Conservation (phyloP, 345 rosid species). For the Eutrema heterophyllum region DNA sequence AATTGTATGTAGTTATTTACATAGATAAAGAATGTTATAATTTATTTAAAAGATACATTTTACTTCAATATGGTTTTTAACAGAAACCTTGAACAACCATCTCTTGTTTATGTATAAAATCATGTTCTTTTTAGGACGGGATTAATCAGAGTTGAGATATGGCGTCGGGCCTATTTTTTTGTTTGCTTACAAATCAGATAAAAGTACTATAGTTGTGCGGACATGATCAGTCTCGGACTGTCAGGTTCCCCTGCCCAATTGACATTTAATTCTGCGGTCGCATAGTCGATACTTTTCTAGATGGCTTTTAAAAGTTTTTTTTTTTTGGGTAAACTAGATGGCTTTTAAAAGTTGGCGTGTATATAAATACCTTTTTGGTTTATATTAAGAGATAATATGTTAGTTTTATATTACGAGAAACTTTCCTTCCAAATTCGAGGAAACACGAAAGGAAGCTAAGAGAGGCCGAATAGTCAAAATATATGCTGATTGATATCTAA, state of each 20-base stretch:
- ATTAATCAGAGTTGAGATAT: background rate
- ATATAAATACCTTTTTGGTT: background rate
- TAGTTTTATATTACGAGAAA: background rate
- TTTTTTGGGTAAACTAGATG: no score
- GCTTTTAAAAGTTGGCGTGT: background rate
- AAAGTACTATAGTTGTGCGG: background rate
- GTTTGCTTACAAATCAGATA: background rate
- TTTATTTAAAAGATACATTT: background rate
- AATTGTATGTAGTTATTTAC: background rate
- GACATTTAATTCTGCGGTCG: background rate
- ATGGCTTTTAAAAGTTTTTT: background rate
- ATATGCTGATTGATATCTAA: conserved; percentile 18
- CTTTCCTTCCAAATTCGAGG: conserved; percentile 11
- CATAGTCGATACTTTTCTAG: background rate
- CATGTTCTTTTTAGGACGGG: background rate
- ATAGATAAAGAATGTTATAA: background rate
- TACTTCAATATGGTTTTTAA: background rate
- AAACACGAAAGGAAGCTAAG: conserved; percentile 1
- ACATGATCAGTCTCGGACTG: background rate
- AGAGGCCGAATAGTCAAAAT: conserved; percentile 24
- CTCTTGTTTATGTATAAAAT: background rate
- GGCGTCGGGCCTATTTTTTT: background rate
- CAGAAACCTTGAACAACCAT: background rate
- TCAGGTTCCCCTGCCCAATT: background rate
- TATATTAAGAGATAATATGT: background rate